These are phyloP conservation scores for Monosporozyma unispora DNA, from an alignment of 805 yeast genomes.

Conservation along the genomic window DNA sequence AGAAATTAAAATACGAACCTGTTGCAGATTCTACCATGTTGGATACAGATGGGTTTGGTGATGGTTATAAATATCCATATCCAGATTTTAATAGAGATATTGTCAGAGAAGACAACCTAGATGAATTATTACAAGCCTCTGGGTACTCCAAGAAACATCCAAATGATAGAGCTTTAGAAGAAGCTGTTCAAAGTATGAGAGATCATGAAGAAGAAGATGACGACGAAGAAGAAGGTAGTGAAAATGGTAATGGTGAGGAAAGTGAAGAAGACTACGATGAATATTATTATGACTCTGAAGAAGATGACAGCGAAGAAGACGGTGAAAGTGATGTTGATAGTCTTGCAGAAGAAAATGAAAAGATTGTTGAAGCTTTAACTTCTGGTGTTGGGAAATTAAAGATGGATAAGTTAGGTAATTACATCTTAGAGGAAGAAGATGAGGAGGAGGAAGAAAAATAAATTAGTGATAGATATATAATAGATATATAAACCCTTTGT, in stretches of 20 bases:
- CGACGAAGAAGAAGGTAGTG: slow-evolving; percentile 25
- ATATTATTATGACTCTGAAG: slow-evolving; percentile 22
- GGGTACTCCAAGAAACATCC: slow-evolving; percentile 59
- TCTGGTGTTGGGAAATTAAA: slow-evolving; percentile 56
- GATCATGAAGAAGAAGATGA: slow-evolving; percentile 26
- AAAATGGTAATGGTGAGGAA: slow-evolving; percentile 53
- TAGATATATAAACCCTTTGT: not conserved
- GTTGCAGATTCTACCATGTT: slow-evolving; percentile 57
- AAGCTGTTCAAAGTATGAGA: slow-evolving; percentile 64
- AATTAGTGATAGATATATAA: not conserved
- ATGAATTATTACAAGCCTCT: slow-evolving; percentile 83
- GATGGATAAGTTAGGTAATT: slow-evolving; percentile 78
- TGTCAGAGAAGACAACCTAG: slow-evolving; percentile 56
- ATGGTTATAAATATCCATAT: slow-evolving; percentile 63
- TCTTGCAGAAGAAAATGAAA: slow-evolving; percentile 41
- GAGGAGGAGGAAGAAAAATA: slow-evolving; percentile 5
- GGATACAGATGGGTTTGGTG: slow-evolving; percentile 74
- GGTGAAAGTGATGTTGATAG: slow-evolving; percentile 29
- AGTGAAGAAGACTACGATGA: slow-evolving; percentile 30
- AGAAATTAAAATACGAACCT: slow-evolving; percentile 69
- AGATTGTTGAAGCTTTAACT: slow-evolving; percentile 62
- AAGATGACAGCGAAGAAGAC: slow-evolving; percentile 26
- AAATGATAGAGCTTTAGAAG: slow-evolving; percentile 57
- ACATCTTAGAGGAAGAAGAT: slow-evolving; percentile 45
- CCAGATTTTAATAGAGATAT: slow-evolving; percentile 79